phyloP scores from a whole-genome alignment of 345 rosid genomes.

The Erysimum cheiranthoides region DNA sequence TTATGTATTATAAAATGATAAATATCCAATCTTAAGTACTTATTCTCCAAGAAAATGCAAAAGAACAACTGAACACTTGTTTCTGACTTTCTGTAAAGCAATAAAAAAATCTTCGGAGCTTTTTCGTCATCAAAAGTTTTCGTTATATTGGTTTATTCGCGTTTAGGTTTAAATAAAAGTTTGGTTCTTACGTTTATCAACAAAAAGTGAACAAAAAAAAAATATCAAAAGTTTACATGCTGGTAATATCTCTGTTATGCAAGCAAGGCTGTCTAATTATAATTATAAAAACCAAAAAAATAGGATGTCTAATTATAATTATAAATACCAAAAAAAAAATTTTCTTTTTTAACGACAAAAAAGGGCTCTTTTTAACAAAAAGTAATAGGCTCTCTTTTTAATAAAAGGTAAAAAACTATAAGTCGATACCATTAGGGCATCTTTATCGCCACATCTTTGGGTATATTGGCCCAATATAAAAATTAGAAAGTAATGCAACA shows the following conservation, averaged over 20 bases:
- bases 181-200: background rate
- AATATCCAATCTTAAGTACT: slow-evolving; percentile 20
- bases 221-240: background rate
- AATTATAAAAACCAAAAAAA: no score
- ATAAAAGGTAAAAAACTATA: background rate
- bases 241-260: background rate
- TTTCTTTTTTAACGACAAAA: no score
- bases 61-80: slow-evolving; percentile 36
- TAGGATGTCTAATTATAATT: no score
- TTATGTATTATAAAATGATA: no score
- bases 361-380: background rate
- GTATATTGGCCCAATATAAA: no score
- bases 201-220: background rate
- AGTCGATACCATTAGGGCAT: no score
- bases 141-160: background rate
- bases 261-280: no score
- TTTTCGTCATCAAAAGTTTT: background rate
- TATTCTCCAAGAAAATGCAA: slow-evolving; percentile 23
- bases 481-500: no score
- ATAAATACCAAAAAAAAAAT: no score
- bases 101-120: background rate
- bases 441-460: no score
- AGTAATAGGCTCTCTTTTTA: background rate
- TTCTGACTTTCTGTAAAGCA: slow-evolving; percentile 32
- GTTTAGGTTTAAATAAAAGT: background rate